phyloP scores from a whole-genome alignment of 164 flowering plant genomes.

The Kalanchoe fedtschenkoi region DNA sequence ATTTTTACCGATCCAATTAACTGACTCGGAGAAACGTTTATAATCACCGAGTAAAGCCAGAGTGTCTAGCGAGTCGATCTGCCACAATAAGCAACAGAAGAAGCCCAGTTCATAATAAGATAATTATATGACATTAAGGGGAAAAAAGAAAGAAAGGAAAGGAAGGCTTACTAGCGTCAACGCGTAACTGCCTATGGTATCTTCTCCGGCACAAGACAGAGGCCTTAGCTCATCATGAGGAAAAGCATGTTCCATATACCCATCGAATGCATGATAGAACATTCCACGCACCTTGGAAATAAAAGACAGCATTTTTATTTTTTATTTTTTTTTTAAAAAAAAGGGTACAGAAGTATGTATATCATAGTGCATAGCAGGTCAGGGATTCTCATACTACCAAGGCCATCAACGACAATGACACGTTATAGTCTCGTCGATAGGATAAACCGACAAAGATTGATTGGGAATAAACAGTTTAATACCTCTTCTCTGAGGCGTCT shows the following conservation, averaged over 20 bases:
- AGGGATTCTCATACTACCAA: too few species aligned
- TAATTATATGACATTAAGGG: not conserved
- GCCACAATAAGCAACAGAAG: conserved; percentile 9
- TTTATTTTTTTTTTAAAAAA: too few species aligned
- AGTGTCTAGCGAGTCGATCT: conserved; percentile 91
- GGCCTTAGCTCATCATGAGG: conserved; percentile 91
- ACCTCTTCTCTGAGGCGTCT: conserved; percentile 83
- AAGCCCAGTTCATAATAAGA: not conserved
- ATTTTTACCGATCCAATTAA: conserved; percentile 95
- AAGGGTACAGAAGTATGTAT: too few species aligned
- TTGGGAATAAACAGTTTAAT: not conserved
- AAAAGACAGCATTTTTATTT: too few species aligned
- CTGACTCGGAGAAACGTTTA: conserved; percentile 62
- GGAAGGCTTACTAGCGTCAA: conserved; percentile 63
- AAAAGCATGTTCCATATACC: conserved; percentile 91
- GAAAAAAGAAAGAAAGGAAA: not conserved
- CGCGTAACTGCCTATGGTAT: conserved; percentile 91
- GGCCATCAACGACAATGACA: too few species aligned
- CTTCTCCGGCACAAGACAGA: conserved; percentile 79
- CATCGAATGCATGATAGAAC: conserved; percentile 95
- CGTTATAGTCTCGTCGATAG: too few species aligned
- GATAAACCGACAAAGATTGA: not conserved
- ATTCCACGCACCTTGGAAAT: conserved; percentile 67
- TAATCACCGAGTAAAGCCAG: conserved; percentile 80
- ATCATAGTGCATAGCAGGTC: not conserved